Conservation (phyloP, 257 asterid genomes). For the Parsonsia alboflavescens region DNA sequence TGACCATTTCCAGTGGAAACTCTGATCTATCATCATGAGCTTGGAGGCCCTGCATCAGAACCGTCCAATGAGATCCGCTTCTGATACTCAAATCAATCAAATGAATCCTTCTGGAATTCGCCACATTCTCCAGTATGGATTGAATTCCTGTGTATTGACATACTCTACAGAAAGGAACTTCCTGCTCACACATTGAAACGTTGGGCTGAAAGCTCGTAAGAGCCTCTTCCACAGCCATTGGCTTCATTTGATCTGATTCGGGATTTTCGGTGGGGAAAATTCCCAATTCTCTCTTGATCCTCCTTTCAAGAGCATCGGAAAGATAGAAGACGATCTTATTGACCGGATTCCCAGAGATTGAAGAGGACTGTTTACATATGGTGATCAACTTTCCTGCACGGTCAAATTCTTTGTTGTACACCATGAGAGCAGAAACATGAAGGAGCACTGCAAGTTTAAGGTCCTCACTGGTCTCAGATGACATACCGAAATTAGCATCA, state of each 20-base stretch:
- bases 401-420: constrained; percentile 24
- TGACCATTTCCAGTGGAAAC: constrained; percentile 31
- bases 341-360: constrained; percentile 21
- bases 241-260: neutral
- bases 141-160: constrained; percentile 36
- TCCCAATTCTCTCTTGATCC: constrained; percentile 25
- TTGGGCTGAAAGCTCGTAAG: constrained; percentile 4
- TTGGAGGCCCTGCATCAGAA: constrained; percentile 34
- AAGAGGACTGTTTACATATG: constrained; percentile 20
- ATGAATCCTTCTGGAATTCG: constrained; percentile 32
- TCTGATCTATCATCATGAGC: constrained; percentile 17
- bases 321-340: constrained; percentile 26
- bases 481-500: constrained; percentile 6
- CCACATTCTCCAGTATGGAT: constrained; percentile 33
- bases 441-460: constrained; percentile 23
- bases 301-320: constrained; percentile 33
- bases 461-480: constrained; percentile 18
- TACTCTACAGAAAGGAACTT: constrained; percentile 29
- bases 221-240: constrained; percentile 22
- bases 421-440: constrained; percentile 24
- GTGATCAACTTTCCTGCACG: constrained; percentile 26
- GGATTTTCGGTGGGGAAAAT: neutral
- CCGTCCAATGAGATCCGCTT: constrained; percentile 38
- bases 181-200: constrained; percentile 1
- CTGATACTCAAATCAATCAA: constrained; percentile 34